Evolutionary conservation across 495 filamentous ascomycete species (phyloP).

Genomic region (Penicillium fimorum): DNA sequence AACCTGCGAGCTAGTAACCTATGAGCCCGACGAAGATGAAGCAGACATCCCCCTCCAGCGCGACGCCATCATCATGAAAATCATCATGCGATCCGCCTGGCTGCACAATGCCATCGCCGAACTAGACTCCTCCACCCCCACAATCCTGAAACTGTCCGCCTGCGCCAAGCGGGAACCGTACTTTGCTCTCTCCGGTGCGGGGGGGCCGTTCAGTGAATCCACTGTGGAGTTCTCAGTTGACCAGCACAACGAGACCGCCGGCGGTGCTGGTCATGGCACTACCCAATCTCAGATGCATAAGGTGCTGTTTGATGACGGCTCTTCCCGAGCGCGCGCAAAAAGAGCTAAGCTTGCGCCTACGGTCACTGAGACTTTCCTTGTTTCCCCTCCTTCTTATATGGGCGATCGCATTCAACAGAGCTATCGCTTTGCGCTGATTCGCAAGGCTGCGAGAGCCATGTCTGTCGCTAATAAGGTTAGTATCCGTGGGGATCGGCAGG

Average conservation of each 20-base stretch:
- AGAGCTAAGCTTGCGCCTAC: constrained; percentile 48
- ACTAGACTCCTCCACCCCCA: constrained; percentile 69
- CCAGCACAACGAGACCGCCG: constrained; percentile 40
- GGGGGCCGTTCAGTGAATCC: constrained; percentile 75
- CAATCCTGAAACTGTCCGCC: constrained; percentile 60
- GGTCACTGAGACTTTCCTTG: constrained; percentile 50
- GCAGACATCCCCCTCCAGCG: constrained; percentile 81
- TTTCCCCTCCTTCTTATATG: constrained; percentile 44
- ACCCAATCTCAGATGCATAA: constrained; percentile 26
- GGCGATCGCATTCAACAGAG: constrained; percentile 40
- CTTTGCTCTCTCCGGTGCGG: constrained; percentile 66
- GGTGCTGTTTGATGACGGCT: constrained; percentile 40
- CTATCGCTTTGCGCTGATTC: constrained; percentile 84
- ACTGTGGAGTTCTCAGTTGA: constrained; percentile 81
- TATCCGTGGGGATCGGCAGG: constrained; percentile 79
- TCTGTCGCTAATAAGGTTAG: constrained; percentile 87
- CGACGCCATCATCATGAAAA: constrained; percentile 78
- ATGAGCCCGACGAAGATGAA: constrained; percentile 62
- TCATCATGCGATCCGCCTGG: constrained; percentile 86
- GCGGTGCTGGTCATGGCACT: constrained; percentile 11
- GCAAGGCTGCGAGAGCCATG: constrained; percentile 84
- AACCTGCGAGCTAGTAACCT: constrained; percentile 89
- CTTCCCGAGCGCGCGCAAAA: constrained; percentile 37
- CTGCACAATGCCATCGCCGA: constrained; percentile 83
- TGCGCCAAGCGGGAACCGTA: constrained; percentile 61